Evolutionary conservation across 306 rosid species (phyloP), one percentile per base, ranked within the genome.

Genomic region (Quercus gilva): DNA sequence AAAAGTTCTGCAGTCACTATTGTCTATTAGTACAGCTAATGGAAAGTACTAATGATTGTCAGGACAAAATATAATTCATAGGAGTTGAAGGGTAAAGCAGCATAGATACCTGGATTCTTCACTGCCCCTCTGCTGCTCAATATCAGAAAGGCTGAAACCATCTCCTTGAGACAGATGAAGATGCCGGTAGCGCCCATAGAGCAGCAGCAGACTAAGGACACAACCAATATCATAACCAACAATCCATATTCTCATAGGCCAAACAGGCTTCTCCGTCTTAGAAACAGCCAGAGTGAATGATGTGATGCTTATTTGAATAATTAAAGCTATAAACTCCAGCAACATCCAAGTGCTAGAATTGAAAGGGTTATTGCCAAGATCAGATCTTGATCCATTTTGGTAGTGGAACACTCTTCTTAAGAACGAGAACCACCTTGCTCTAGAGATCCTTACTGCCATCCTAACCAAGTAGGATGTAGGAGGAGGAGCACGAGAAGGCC

Each of bases 171-270:
- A 53, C 12, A 82, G 80, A 79, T 86, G 69, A 72, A 84, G 86
- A 76, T 88, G 86, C 80, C 83, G 80, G 75, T 85, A 90, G 61
- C 99, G 98, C 0, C 96, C 98, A 71, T 78, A 91, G 56, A 93
- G 97, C n/a, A 93, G 81, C 74, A 95, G 64, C 61, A 95, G 75
- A 82, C 87, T 89, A 73, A 95, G 98, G 72, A 86, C 21, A 80
- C 94, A 93, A 1, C 98, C 98, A 80, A 93, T 87, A 76, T 90
- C 92, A 84, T 95, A 93, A 68, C 98, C 98, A 78, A 87, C 73
- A 49, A 92, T 84, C 99, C 99, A 95, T 61, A 91, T 64, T 85
- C 99, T 95, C 98, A 95, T 91, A 55, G 99, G 99, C 99, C 98
- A 93, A 89, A 95, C 78, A 43, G 99, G 99, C 78, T 71, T 92